These are phyloP conservation scores for Solanum hybrid DNA, from an alignment of 305 asterid species.

Conservation along the genomic window DNA sequence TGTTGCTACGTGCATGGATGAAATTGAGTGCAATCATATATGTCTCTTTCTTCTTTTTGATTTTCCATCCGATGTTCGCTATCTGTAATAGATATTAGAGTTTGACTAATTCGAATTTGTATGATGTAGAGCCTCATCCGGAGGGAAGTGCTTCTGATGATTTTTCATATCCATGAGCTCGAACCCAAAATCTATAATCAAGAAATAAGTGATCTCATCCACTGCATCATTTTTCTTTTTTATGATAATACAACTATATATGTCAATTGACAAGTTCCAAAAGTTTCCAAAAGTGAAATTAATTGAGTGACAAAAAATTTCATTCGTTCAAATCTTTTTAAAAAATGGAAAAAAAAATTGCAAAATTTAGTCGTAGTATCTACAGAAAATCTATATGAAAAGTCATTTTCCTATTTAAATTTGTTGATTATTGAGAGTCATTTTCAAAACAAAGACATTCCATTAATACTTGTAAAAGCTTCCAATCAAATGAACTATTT, in stretches of 20 bases:
- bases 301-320: background rate
- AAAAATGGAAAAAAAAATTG: background rate
- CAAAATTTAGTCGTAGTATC: background rate
- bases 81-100: too few relatives aligned
- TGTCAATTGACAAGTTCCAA: background rate
- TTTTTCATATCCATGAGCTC: too few relatives aligned
- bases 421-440: background rate
- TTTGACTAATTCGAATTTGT: too few relatives aligned
- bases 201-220: too few relatives aligned
- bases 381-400: background rate
- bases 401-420: background rate
- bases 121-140: too few relatives aligned
- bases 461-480: background rate
- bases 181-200: background rate
- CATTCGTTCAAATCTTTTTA: background rate
- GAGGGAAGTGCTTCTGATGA: background rate
- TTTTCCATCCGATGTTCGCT: accelerated
- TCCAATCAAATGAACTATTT: background rate
- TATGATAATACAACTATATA: background rate
- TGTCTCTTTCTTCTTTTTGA: too few relatives aligned
- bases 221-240: too few relatives aligned
- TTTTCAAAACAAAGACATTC: background rate
- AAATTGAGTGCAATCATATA: background rate
- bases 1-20: background rate
- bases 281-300: background rate